Evolutionary conservation across 805 yeast species (phyloP).

Genomic region (Saturnispora diversa): DNA sequence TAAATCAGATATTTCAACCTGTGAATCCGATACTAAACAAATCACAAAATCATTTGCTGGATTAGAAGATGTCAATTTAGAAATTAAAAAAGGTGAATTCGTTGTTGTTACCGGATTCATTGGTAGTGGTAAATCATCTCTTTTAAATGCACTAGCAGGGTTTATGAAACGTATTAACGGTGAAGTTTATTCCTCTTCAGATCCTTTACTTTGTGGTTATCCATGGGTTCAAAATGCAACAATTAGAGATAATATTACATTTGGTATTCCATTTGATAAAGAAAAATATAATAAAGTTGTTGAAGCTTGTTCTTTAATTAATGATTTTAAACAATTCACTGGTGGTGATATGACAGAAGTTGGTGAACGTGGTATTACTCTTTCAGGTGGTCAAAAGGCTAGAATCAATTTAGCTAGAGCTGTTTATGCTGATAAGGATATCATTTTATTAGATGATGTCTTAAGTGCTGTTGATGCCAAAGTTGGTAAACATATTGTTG

Average conservation of each 20-base stretch:
- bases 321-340: conserved; percentile 58
- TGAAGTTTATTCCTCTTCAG: conserved; percentile 43
- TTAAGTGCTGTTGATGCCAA: conserved; percentile 68
- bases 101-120: conserved; percentile 71
- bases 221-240: conserved; percentile 86
- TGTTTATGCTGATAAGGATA: conserved; percentile 52
- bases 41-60: conserved; percentile 32
- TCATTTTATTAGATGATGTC: conserved; percentile 55
- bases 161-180: conserved; percentile 56
- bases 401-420: conserved; percentile 65
- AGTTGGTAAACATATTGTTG: conserved; percentile 50
- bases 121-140: conserved; percentile 59
- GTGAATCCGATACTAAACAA: background rate
- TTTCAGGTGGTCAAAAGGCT: conserved; percentile 89
- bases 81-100: conserved; percentile 57
- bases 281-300: conserved; percentile 46
- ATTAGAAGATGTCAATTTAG: conserved; percentile 43
- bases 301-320: conserved; percentile 56
- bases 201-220: conserved; percentile 44
- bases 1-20: background rate
- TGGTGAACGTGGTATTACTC: conserved; percentile 78
- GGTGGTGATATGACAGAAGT: conserved; percentile 75
- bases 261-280: conserved; percentile 51
- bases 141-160: conserved; percentile 65
- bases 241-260: conserved; percentile 62